phyloP scores from a whole-genome alignment of 306 rosid genomes.

The Dryas drummondii region DNA sequence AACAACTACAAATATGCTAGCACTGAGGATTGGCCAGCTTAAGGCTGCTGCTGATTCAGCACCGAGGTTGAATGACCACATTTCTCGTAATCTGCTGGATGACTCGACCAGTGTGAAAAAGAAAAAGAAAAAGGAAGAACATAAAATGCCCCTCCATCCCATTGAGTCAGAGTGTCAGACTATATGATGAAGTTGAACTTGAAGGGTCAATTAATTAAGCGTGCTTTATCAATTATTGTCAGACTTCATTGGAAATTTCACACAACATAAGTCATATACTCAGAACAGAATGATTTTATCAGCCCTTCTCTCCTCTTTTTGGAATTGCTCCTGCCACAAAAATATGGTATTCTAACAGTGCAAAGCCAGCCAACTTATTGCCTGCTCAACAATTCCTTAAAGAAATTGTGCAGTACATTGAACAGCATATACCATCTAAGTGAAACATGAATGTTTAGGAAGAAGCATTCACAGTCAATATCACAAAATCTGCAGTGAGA shows the following conservation, averaged over 20 bases:
- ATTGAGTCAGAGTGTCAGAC: constrained; percentile 30
- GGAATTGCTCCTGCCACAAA: constrained; percentile 9
- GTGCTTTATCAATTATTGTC: constrained; percentile 10
- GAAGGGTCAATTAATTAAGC: constrained; percentile 10
- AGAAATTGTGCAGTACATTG: not conserved
- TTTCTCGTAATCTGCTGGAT: constrained; percentile 56
- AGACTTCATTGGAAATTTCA: constrained; percentile 16
- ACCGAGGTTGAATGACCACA: constrained; percentile 51
- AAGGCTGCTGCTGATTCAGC: constrained; percentile 49
- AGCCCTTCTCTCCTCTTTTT: not conserved
- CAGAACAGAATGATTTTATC: constrained; percentile 16
- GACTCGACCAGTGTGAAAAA: constrained; percentile 61
- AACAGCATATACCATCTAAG: not conserved
- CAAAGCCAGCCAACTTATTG: constrained; percentile 11
- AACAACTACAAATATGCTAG: constrained; percentile 74
- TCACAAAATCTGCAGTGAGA: constrained; percentile 34
- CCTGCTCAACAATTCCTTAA: constrained; percentile 12
- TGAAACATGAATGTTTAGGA: not conserved
- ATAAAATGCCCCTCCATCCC: constrained; percentile 62
- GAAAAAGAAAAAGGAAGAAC: constrained; percentile 49
- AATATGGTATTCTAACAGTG: not conserved
- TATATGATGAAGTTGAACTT: constrained; percentile 13
- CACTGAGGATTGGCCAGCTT: constrained; percentile 83
- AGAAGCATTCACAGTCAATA: constrained; percentile 24
- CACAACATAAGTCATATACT: constrained; percentile 7